Base-by-base conservation (phyloP, 306 rosid genomes). In the Casuarina cunninghamiana region DNA sequence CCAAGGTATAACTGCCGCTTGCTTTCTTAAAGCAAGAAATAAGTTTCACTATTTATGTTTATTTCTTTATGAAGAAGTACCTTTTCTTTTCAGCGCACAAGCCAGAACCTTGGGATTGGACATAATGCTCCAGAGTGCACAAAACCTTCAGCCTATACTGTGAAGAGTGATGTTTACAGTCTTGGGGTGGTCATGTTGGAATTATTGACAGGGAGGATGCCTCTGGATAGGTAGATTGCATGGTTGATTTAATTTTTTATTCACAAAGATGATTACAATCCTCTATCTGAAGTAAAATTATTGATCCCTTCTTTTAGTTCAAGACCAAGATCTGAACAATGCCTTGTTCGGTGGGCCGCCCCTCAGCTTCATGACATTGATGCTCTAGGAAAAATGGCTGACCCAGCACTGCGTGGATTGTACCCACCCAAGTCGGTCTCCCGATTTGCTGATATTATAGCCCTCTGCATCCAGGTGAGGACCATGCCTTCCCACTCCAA, bases 151-250 rank as follows among this genome's bases (percentile, higher is more conserved):
- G 93, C 89, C 39, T 92, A 84, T 78, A 85, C 93, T 26, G 4
- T 79, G 73, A 94, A 87, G 86, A 92, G 96, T 80, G 98, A 94
- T 66, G 92, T 90, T 16, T 92, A 89, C 82, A 90, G 96, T 85
- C 87, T 89, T 71, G 97, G 98, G 74, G 96, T 91, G 75, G 98
- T 94, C 55, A 90, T 94, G 97, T 77, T 94, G 81, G 98, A 94
- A 62, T 78, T 94, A 70, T 82, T 94, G 78, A 90, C 98, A 6
- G 98, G 98, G 72, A 86, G 93, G 79, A 90, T 60, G 93, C 94
- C 98, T 60, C 83, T 86, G 0, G 96, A 94, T 82, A 88, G 93
- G 98, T 93, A 44, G 37, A 78, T 67, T 63, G 9, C 60, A 65
- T 71, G 65, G 26, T 41, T 43, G 11, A 68, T 26, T 53, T n/a